phyloP scores from a whole-genome alignment of 352 stramenopile species.

The Phytophthora constricta region DNA sequence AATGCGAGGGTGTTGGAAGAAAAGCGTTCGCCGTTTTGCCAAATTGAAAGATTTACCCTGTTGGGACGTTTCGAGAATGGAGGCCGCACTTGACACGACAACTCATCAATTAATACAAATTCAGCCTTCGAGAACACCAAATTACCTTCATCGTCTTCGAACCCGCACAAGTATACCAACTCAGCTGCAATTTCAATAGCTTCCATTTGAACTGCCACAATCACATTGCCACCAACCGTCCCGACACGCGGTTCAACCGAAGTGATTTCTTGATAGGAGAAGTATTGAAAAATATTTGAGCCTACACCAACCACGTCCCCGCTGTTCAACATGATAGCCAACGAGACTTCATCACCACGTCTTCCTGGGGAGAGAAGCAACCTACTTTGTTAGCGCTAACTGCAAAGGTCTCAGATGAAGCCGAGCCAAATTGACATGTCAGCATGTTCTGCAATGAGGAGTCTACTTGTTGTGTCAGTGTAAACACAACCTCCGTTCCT shows the following conservation, averaged over 20 bases:
- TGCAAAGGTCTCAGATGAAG: constrained; percentile 5
- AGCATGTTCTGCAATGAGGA: constrained; percentile 3
- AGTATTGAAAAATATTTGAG: constrained; percentile 32
- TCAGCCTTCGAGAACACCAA: constrained; percentile 21
- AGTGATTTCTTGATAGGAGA: constrained; percentile 26
- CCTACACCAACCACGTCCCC: constrained; percentile 26
- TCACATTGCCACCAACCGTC: constrained; percentile 27
- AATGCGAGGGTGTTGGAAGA: constrained; percentile 39
- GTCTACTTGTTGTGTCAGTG: constrained; percentile 28
- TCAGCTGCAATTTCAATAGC: constrained; percentile 9
- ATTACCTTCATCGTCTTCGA: constrained; percentile 14
- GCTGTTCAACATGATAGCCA: constrained; percentile 37
- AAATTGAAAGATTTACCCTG: constrained; percentile 38
- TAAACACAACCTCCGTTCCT: constrained; percentile 35
- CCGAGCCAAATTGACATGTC: constrained; percentile 42
- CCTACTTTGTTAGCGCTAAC: constrained; percentile 21
- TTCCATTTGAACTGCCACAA: constrained; percentile 27
- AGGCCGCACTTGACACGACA: constrained; percentile 18
- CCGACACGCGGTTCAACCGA: constrained; percentile 34
- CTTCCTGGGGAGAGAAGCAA: constrained; percentile 28
- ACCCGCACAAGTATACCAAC: constrained; percentile 36
- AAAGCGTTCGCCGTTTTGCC: constrained; percentile 38
- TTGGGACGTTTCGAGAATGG: not conserved
- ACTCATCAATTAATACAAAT: constrained; percentile 3
- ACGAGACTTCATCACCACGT: constrained; percentile 14